Evolutionary conservation across 257 asterid species (phyloP).

Genomic region (Handroanthus guayacan): DNA sequence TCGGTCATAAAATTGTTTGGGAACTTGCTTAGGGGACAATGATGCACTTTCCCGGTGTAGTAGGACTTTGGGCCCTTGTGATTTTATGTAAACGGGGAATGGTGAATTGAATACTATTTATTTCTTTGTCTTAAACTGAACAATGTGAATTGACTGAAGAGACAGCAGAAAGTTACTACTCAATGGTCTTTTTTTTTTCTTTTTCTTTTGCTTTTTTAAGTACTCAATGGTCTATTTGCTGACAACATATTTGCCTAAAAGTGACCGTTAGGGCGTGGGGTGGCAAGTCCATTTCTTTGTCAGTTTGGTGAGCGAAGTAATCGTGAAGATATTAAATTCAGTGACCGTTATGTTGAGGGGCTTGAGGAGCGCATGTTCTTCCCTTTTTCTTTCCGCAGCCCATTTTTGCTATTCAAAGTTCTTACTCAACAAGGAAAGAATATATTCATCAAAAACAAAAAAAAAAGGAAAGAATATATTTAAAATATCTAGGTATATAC

Average conservation of each 20-base stretch:
- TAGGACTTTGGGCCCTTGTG: slow-evolving; percentile 29
- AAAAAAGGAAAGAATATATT: too few species aligned
- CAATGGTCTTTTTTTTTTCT: too few species aligned
- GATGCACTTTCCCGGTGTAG: slow-evolving; percentile 61
- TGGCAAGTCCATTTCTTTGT: not conserved
- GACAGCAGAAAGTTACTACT: slow-evolving; percentile 9
- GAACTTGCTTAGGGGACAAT: not conserved
- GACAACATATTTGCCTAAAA: slow-evolving; percentile 22
- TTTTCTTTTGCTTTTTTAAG: too few species aligned
- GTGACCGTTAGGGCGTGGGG: slow-evolving; percentile 42
- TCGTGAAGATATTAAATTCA: slow-evolving; percentile 30
- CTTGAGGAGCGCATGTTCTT: slow-evolving; percentile 17
- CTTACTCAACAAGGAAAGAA: too few species aligned
- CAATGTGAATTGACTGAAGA: slow-evolving; percentile 2
- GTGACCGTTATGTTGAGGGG: slow-evolving; percentile 47
- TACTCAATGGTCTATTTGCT: not conserved
- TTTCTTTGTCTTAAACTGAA: slow-evolving; percentile 12
- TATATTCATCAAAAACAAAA: too few species aligned
- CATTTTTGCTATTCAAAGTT: not conserved
- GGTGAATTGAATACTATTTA: slow-evolving; percentile 36
- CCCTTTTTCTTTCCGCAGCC: not conserved
- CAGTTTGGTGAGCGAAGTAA: slow-evolving; percentile 30
- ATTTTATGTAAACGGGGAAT: slow-evolving; percentile 38
- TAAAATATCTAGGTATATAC: too few species aligned
- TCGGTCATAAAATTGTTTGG: not conserved